These are phyloP conservation scores for Litchi chinensis DNA, from an alignment of 345 rosid genomes.

Conservation along the genomic window DNA sequence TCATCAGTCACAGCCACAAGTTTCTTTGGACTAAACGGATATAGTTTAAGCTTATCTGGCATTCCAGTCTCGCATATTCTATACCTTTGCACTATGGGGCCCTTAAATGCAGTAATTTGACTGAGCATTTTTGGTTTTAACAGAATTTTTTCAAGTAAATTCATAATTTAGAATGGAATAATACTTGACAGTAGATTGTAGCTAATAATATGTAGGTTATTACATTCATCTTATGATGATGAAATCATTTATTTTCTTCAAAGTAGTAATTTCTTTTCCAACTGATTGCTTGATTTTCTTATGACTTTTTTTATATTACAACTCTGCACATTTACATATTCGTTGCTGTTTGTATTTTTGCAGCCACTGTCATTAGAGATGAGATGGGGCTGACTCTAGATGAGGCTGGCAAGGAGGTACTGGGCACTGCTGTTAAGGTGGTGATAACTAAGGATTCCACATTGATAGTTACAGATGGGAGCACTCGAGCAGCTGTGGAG, in stretches of 20 bases:
- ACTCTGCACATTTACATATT: background rate
- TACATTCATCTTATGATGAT: background rate
- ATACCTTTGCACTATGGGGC: background rate
- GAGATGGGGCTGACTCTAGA: constrained; percentile 70
- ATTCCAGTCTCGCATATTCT: background rate
- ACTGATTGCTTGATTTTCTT: background rate
- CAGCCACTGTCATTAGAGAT: constrained; percentile 89
- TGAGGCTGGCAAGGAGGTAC: constrained; percentile 73
- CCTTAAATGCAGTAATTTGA: background rate
- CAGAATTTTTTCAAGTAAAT: background rate
- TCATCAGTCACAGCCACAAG: background rate
- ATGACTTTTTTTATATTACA: background rate
- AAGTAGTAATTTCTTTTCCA: background rate
- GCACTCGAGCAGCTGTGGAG: constrained; percentile 61
- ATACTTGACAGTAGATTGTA: background rate
- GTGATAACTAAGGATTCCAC: constrained; percentile 82
- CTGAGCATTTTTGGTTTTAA: background rate
- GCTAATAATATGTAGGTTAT: background rate
- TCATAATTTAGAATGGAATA: background rate
- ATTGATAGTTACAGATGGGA: constrained; percentile 74
- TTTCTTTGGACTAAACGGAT: background rate
- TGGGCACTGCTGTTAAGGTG: constrained; percentile 74
- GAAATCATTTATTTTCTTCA: constrained; percentile 6
- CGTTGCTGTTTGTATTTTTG: constrained; percentile 18
- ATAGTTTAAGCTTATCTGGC: no score